A percentile compares a stretch with the other conserved stretches of the same genome.
These are phyloP conservation scores for Psilocybe cyanescens DNA, from an alignment of 768 basidiomycete genomes.

Conservation along the genomic window DNA sequence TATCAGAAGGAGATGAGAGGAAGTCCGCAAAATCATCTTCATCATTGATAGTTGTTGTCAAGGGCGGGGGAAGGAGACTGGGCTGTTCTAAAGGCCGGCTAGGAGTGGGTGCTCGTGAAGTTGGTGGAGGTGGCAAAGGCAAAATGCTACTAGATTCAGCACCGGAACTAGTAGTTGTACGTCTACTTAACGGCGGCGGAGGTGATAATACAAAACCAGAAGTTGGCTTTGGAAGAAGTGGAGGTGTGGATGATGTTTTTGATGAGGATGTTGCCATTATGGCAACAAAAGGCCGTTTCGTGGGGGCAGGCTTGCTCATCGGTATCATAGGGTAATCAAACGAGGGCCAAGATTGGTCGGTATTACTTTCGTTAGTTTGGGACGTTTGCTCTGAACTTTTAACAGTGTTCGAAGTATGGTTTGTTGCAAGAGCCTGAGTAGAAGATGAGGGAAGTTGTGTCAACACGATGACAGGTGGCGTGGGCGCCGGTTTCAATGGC, in stretches of 20 bases:
- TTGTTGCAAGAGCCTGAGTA: background rate
- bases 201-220: slow-evolving; percentile 17
- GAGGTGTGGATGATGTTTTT: slow-evolving; percentile 22
- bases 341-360: slow-evolving; percentile 20
- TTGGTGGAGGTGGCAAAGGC: slow-evolving; percentile 29
- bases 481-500: slow-evolving; percentile 11
- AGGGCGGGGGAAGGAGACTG: slow-evolving; percentile 17
- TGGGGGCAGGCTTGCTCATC: slow-evolving; percentile 14
- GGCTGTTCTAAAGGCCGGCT: background rate
- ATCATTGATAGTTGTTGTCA: slow-evolving; percentile 30
- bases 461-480: slow-evolving; percentile 19
- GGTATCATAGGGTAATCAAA: slow-evolving; percentile 21
- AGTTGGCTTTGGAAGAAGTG: slow-evolving; percentile 18
- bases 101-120: slow-evolving; percentile 30
- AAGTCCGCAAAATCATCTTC: slow-evolving; percentile 63
- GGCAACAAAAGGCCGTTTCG: slow-evolving; percentile 23
- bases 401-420: background rate
- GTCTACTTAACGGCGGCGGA: slow-evolving; percentile 16
- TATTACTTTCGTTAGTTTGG: background rate
- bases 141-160: slow-evolving; percentile 11
- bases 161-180: slow-evolving; percentile 2
- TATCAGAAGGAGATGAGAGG: slow-evolving; percentile 37
- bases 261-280: slow-evolving; percentile 38
- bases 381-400: background rate
- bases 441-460: background rate